A percentile compares a stretch with the other conserved stretches of the same genome.
Evolutionary conservation across 257 asterid species (phyloP).

Genomic region (Solanum virginianum): DNA sequence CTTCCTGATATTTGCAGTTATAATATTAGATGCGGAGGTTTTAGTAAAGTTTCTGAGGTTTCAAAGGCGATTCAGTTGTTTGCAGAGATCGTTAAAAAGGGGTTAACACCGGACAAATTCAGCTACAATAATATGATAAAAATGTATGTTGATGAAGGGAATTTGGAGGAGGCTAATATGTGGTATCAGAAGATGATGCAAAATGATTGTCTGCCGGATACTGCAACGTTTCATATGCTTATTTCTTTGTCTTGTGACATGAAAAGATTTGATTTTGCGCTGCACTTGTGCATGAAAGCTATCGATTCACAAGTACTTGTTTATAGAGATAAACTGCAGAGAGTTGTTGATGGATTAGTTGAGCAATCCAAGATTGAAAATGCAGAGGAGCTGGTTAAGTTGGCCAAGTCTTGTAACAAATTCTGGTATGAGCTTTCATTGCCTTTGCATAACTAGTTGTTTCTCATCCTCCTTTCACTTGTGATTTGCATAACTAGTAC

Average conservation of each 20-base stretch:
- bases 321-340: not conserved
- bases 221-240: conserved; percentile 16
- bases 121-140: conserved; percentile 28
- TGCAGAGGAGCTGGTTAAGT: not conserved
- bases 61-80: conserved; percentile 21
- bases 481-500: not conserved
- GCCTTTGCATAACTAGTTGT: not conserved
- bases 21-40: conserved; percentile 23
- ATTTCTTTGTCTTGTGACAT: conserved; percentile 28
- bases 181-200: conserved; percentile 22
- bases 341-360: not conserved
- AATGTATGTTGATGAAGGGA: conserved; percentile 19
- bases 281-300: conserved; percentile 18
- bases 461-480: not conserved
- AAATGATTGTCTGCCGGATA: conserved; percentile 11
- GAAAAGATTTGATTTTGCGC: conserved; percentile 24
- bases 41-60: conserved; percentile 11
- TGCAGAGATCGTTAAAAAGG: conserved; percentile 20
- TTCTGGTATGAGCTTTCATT: not conserved
- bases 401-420: not conserved
- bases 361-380: not conserved
- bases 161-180: conserved; percentile 25
- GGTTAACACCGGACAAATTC: conserved; percentile 17
- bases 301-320: not conserved
- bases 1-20: conserved; percentile 23